A percentile compares a stretch with the other conserved stretches of the same genome.
Conservation (phyloP, 108 stramenopile genomes). For the Nitzschia sp. region DNA sequence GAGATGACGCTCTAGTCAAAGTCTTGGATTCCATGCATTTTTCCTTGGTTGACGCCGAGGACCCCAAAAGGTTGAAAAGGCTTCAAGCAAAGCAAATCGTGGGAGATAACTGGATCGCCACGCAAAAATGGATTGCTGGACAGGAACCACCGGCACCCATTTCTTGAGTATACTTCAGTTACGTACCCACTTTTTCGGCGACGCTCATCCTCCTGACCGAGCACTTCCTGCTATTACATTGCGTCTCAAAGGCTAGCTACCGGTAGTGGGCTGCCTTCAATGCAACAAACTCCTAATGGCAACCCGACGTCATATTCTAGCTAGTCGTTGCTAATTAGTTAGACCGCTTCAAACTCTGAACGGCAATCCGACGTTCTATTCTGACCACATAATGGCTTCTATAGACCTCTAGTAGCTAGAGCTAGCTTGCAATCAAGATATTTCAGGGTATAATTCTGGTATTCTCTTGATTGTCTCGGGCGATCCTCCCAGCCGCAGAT, state of each 20-base stretch:
- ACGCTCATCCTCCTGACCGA: too few relatives aligned
- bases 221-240: too few relatives aligned
- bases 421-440: not conserved
- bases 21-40: conserved; percentile 16
- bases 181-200: too few relatives aligned
- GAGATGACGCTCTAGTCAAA: conserved; percentile 11
- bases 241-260: too few relatives aligned
- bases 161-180: too few relatives aligned
- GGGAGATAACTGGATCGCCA: conserved; percentile 16
- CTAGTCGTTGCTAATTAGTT: too few relatives aligned
- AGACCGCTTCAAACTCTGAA: too few relatives aligned
- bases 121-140: conserved; percentile 24
- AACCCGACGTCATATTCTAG: too few relatives aligned
- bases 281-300: too few relatives aligned
- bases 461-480: conserved; percentile 31
- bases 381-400: too few relatives aligned
- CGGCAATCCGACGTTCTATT: too few relatives aligned
- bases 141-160: not conserved
- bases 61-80: conserved; percentile 3
- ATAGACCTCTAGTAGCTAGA: not conserved
- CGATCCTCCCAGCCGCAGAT: conserved; percentile 34
- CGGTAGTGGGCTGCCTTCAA: too few relatives aligned
- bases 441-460: conserved; percentile 27
- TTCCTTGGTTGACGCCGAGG: conserved; percentile 6
- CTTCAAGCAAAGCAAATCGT: conserved; percentile 28